Base-by-base conservation (phyloP, 106 monocot species). In the Iris macrosiphon region DNA sequence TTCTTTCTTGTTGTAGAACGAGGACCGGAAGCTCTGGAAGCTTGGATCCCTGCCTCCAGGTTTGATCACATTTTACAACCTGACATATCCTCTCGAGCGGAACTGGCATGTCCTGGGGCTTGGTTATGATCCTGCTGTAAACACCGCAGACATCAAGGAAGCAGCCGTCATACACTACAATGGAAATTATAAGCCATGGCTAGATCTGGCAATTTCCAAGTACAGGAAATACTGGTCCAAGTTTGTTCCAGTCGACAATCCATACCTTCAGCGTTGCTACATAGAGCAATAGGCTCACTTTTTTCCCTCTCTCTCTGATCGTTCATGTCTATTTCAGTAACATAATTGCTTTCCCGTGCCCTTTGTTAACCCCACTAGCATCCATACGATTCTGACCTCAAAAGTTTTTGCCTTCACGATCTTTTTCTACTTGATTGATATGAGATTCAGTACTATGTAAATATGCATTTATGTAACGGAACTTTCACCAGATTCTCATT, bases 181-280 rank as follows among this genome's bases (percentile, higher is more conserved):
- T 25, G 85, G 80, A 4, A 80, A 86, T 47, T 86, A 73, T 45
- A 86, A 86, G 63, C 85, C 85, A 11, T 80, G 80, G 85, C 46
- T 86, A 29, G 80, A 86, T 54, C 73, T 86, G 24, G 85, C 70
- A 0, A 55, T 77, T 32, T 31, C 46, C 58, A 79, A 67, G 60
- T 86, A 77, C 55, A 73, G 67, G 70, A 17, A 62, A 14, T 77
- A 71, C 46, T 80, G 85, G 80, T 58, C 67, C 27, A 67, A 58
- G 17, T 67, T 28, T 58, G 67, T 67, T 3, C 47, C 33, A 7
- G 13, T 17, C 7, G 39, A 58, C n/a, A 57, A 58, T 28, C 57
- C 46, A 3, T 58, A 67, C 22, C 24, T 67, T 29, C 35, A 48
- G 56, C 11, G n/a, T 22, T 67, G 67, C 19, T 67, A 57, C 28